Evolutionary conservation across 2,329 filamentous ascomycete species (phyloP).

Genomic region (Fusarium longipes): DNA sequence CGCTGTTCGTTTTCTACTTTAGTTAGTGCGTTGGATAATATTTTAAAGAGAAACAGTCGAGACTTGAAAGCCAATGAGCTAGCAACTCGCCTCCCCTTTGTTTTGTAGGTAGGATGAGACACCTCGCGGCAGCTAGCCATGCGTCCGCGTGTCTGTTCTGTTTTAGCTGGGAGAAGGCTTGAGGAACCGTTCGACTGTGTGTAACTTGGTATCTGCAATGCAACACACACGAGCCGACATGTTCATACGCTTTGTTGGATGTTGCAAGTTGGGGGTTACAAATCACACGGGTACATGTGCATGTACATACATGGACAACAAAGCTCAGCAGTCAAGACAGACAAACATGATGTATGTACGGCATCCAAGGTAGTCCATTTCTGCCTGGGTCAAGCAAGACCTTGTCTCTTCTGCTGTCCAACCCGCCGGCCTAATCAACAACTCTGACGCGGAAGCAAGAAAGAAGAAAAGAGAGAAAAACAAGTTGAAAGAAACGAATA

Average conservation of each 20-base stretch:
- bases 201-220: slow-evolving; percentile 29
- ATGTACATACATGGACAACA: background rate
- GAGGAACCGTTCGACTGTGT: slow-evolving; percentile 28
- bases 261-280: background rate
- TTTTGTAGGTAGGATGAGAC: slow-evolving; percentile 13
- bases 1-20: no score
- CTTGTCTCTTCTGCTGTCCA: slow-evolving; percentile 11
- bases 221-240: slow-evolving; percentile 30
- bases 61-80: slow-evolving; percentile 20
- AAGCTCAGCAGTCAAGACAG: background rate
- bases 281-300: background rate
- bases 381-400: background rate
- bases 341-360: no score
- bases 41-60: background rate
- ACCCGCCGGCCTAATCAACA: slow-evolving; percentile 12
- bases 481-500: slow-evolving; percentile 19
- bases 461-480: background rate
- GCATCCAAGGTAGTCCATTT: background rate
- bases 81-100: background rate
- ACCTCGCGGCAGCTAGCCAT: slow-evolving; percentile 32
- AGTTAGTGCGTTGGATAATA: no score
- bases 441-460: background rate
- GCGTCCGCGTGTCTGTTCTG: slow-evolving; percentile 34
- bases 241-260: background rate
- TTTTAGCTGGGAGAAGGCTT: slow-evolving; percentile 18